phyloP scores from a whole-genome alignment of 441 rosid species.

The Mallotus japonicus region DNA sequence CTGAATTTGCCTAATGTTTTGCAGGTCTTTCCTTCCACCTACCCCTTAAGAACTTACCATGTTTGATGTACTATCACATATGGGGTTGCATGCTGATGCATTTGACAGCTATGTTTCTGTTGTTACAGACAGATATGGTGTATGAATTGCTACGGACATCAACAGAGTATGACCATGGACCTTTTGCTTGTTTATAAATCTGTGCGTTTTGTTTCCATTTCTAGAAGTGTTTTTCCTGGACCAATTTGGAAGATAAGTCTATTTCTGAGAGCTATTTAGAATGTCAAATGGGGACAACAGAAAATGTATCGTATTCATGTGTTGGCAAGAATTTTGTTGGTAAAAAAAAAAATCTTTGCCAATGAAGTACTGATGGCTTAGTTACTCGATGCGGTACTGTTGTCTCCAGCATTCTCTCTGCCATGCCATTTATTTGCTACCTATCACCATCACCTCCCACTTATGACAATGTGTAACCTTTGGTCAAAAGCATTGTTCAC shows the following conservation, averaged over 20 bases:
- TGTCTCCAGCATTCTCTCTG: not conserved
- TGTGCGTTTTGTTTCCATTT: not conserved
- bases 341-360: not conserved
- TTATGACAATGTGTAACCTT: not conserved
- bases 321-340: not conserved
- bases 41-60: not conserved
- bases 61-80: conserved; percentile 16
- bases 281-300: not conserved
- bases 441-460: not conserved
- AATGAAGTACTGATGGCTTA: not conserved
- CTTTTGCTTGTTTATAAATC: conserved; percentile 1
- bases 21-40: conserved; percentile 49
- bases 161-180: conserved; percentile 67
- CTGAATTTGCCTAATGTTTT: conserved; percentile 95
- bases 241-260: not conserved
- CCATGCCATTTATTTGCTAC: not conserved
- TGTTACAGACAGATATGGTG: conserved; percentile 92
- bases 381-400: not conserved
- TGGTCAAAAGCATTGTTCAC: conserved; percentile 9
- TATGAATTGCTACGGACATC: conserved; percentile 92
- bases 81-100: conserved; percentile 17
- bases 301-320: not conserved
- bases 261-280: not conserved
- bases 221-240: conserved; percentile 7
- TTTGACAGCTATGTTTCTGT: conserved; percentile 21